phyloP scores from a whole-genome alignment of 2,329 filamentous ascomycete genomes.

The Juglanconis juglandina region DNA sequence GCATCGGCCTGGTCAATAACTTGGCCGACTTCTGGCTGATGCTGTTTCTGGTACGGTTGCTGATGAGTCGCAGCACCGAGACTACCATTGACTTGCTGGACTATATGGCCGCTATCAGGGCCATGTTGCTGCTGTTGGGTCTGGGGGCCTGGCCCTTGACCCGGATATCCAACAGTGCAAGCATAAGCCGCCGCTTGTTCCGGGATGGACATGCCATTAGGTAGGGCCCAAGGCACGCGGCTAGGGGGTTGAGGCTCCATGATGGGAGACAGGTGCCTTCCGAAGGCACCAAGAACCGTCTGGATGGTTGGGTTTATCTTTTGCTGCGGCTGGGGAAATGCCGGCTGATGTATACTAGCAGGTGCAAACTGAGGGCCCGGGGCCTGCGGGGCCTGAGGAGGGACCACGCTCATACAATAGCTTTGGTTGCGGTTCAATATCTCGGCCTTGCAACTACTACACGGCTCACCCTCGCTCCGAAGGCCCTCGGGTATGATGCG shows the following conservation, averaged over 20 bases:
- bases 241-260: background rate
- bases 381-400: background rate
- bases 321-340: no score
- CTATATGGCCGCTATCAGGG: background rate
- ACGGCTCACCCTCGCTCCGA: constrained; percentile 7
- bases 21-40: background rate
- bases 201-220: background rate
- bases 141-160: background rate
- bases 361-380: background rate
- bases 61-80: background rate
- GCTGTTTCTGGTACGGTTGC: background rate
- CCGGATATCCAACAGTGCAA: background rate
- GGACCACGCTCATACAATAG: background rate
- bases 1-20: background rate
- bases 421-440: background rate
- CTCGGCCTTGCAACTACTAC: background rate
- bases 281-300: background rate
- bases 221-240: background rate
- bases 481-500: constrained; percentile 18
- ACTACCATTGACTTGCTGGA: background rate
- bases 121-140: background rate
- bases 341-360: background rate
- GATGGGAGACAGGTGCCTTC: background rate
- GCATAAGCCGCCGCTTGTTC: background rate
- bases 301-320: background rate